Base-by-base conservation (phyloP, 495 filamentous ascomycete genomes). In the Apiosordaria backusii region DNA sequence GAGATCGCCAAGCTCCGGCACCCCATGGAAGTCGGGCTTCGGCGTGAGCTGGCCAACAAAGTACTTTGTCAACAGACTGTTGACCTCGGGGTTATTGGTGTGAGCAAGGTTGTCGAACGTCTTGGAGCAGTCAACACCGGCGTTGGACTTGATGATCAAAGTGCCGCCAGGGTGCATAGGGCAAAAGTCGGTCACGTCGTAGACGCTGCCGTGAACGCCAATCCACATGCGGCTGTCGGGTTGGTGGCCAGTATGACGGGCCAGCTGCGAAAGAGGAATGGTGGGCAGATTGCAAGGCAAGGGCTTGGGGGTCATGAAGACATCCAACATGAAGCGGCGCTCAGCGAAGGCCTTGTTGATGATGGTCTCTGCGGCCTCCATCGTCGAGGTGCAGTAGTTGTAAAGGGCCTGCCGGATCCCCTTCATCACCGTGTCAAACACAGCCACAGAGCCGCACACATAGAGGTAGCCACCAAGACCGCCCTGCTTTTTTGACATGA, bases 371-470 rank as follows among this genome's bases (percentile, higher is more conserved):
- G 80, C 77, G 4, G 76, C 74, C 62, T 81, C 77, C 71, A 81
- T 76, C 4, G 80, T 82, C 10, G 80, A 78, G 45, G 77, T 78
- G 65, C 80, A 77, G 68, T 81, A 74, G 53, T 78, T 81, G 68
- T 84, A 84, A 35, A 84, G 77, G 10, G 81, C 81, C 66, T 79
- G 78, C 50, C 77, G 77, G 60, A 82, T 78, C 25, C 81, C 82
- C n/a, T 75, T 79, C 76, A 84, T 80, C 50, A 83, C 81, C 13
- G 82, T 82, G 67, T 84, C 81, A 54, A 83, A 84, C 9, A 84
- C 78, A 0, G 80, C 78, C n/a, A 83, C 79, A 0, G 81, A 83
- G 16, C 82, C 81, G 64, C 81, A 84, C 26, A 84, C 78, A 60
- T 83, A 84, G 29, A 84, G 75, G 52, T 83, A 82, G 4, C 81